Conservation (phyloP, 352 stramenopile species). For the Globisporangium okanoganense region DNA sequence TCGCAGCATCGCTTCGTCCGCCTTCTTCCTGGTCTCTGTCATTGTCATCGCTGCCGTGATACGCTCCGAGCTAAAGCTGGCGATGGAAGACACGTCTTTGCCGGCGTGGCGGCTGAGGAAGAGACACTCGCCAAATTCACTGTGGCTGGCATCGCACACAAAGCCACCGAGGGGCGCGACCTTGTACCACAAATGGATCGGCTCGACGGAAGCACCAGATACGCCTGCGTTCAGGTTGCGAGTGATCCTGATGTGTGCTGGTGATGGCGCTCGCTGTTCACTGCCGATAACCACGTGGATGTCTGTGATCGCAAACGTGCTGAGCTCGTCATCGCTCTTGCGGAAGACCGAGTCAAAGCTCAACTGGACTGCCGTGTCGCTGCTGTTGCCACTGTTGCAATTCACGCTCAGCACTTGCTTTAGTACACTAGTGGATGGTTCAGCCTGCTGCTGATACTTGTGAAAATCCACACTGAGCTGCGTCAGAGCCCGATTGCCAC, state of each 20-base stretch:
- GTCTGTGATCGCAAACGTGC: slow-evolving; percentile 59
- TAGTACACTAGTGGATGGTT: slow-evolving; percentile 3
- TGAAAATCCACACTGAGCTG: slow-evolving; percentile 27
- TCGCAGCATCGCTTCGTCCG: slow-evolving; percentile 34
- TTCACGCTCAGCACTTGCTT: slow-evolving; percentile 16
- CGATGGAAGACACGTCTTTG: slow-evolving; percentile 3
- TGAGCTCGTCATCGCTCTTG: slow-evolving; percentile 22
- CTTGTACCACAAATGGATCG: slow-evolving; percentile 58
- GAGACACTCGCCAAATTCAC: slow-evolving; percentile 65
- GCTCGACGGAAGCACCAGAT: slow-evolving; percentile 14
- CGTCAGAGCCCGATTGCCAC: slow-evolving; percentile 26
- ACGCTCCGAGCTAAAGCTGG: slow-evolving; percentile 24
- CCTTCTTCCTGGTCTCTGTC: slow-evolving; percentile 11
- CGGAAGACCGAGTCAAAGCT: slow-evolving; percentile 22
- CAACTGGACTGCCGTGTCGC: slow-evolving; percentile 23
- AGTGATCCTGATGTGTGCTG: slow-evolving; percentile 46
- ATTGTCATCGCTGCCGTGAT: slow-evolving; percentile 17
- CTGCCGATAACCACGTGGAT: slow-evolving; percentile 40
- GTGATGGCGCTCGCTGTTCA: slow-evolving; percentile 14
- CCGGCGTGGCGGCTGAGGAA: slow-evolving; percentile 43
- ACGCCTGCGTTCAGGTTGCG: slow-evolving; percentile 52
- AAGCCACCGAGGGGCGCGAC: slow-evolving; percentile 53
- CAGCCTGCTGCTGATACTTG: not conserved
- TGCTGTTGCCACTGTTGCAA: slow-evolving; percentile 29
- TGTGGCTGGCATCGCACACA: slow-evolving; percentile 47